A percentile compares a stretch with the other conserved stretches of the same genome.
These are phyloP conservation scores for Hymenoscyphus infarciens DNA, from an alignment of 2,329 filamentous ascomycete species.

Conservation along the genomic window DNA sequence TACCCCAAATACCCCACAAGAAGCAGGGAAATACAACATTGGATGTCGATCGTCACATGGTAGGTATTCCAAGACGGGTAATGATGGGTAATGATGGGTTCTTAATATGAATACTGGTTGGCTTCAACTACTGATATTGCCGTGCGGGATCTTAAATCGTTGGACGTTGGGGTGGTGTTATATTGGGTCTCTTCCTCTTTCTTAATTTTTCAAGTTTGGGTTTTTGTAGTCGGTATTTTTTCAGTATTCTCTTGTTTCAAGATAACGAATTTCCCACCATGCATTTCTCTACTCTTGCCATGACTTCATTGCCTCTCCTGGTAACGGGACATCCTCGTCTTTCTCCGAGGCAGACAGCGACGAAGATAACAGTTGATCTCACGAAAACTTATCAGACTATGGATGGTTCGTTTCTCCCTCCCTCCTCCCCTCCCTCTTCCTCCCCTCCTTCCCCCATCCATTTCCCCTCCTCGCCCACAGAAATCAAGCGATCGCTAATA, in stretches of 20 bases:
- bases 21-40: background rate
- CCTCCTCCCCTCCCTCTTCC: background rate
- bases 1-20: background rate
- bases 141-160: no score
- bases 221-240: background rate
- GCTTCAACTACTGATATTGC: no score
- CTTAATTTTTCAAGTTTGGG: background rate
- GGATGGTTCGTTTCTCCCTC: constrained; percentile 29
- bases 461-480: background rate
- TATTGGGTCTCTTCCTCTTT: background rate
- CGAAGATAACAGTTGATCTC: constrained; percentile 28
- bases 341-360: constrained; percentile 13
- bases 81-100: background rate
- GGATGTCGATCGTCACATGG: background rate
- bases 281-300: background rate
- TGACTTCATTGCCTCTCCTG: constrained; percentile 8
- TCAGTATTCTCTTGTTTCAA: background rate
- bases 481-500: background rate
- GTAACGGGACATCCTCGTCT: constrained; percentile 2
- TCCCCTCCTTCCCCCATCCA: background rate
- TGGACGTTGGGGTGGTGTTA: no score
- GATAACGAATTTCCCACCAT: background rate
- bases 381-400: constrained; percentile 35
- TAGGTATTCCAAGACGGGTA: background rate
- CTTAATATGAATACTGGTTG: no score